Conservation (phyloP, 768 basidiomycete genomes). For the Cyathus striatus region DNA sequence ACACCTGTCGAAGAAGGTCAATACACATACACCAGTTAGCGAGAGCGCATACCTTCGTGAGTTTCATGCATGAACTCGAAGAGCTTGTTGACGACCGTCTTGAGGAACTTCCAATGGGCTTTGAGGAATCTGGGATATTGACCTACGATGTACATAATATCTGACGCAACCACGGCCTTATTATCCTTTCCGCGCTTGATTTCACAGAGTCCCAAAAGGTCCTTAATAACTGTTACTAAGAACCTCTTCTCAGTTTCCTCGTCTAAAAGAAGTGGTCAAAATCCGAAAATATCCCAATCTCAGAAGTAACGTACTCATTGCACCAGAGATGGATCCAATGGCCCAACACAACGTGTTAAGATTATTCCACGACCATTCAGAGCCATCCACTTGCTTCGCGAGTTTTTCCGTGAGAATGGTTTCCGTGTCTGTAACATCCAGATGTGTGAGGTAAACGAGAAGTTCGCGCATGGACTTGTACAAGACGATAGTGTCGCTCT, state of each 20-base stretch:
- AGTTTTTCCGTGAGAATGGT: constrained; percentile 97
- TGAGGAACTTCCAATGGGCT: constrained; percentile 99
- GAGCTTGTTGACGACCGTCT: constrained; percentile 98
- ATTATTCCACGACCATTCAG: constrained; percentile 99
- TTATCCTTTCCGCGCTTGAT: constrained; percentile 99
- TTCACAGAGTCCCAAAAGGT: constrained; percentile 93
- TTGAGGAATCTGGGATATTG: constrained; percentile 99
- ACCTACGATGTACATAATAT: constrained; percentile 98
- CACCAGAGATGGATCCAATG: constrained; percentile 97
- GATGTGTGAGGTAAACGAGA: constrained; percentile 94
- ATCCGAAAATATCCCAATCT: not conserved
- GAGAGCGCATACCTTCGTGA: constrained; percentile 72
- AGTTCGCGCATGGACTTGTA: constrained; percentile 99
- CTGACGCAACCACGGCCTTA: constrained; percentile 96
- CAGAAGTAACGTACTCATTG: constrained; percentile 78
- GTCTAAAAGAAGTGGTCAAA: constrained; percentile 40
- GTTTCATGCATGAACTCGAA: constrained; percentile 99
- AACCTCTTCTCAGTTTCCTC: constrained; percentile 99
- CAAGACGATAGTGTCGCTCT: constrained; percentile 94
- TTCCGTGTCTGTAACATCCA: constrained; percentile 95
- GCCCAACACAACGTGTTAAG: constrained; percentile 99
- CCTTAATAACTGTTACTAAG: constrained; percentile 98
- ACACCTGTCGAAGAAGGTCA: constrained; percentile 54
- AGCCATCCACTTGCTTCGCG: constrained; percentile 93
- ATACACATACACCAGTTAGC: not conserved